Base-by-base conservation (phyloP, 352 stramenopile species). In the Phytophthora uliginosa region DNA sequence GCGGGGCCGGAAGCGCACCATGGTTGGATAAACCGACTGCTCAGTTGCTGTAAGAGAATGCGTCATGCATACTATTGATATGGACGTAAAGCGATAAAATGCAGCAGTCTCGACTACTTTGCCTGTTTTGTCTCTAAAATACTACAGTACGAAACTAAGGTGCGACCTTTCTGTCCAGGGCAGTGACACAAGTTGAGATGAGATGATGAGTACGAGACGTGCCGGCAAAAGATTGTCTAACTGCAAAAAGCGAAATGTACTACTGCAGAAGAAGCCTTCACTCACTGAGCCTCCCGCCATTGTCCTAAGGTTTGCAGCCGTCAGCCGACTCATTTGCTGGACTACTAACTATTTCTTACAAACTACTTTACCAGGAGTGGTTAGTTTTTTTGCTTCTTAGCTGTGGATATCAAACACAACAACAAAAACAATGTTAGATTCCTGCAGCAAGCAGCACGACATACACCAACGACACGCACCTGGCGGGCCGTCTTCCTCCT, bases 1-100 rank as follows among this genome's bases (percentile, higher is more conserved):
- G 51, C 82, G 94, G 66, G 94, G 94, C 7, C 87, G 94, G 28
- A 98, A 98, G 76, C 90, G 94, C 53, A 95, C 94, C 24, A 97
- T 97, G 85, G 91, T 98, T 60, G 94, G 92, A 33, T 98, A 92
- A 68, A 28, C 47, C 31, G n/a, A 24, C 20, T 28, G 47, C 9
- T 31, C 13, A 53, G 15, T 31, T 18, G 47, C 47, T 28, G 42
- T 22, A 50, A 50, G 42, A n/a, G 40, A 45, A 48, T 36, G 20
- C 28, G 42, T 28, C 28, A 60, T 56, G 24, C 24, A 51, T 22
- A 51, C n/a, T 12, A 24, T 26, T 24, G 42, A 28, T 17, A 28
- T 13, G 45, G 17, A 26, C 20, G n/a, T 50, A 17, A 26, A 52
- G 26, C 45, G 20, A 24, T 52, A 28, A 28, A 24, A 52, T 52